A percentile compares a stretch with the other conserved stretches of the same genome.
These are phyloP conservation scores for Stachybotrys chartarum DNA, from an alignment of 2,329 filamentous ascomycete species.

Conservation along the genomic window DNA sequence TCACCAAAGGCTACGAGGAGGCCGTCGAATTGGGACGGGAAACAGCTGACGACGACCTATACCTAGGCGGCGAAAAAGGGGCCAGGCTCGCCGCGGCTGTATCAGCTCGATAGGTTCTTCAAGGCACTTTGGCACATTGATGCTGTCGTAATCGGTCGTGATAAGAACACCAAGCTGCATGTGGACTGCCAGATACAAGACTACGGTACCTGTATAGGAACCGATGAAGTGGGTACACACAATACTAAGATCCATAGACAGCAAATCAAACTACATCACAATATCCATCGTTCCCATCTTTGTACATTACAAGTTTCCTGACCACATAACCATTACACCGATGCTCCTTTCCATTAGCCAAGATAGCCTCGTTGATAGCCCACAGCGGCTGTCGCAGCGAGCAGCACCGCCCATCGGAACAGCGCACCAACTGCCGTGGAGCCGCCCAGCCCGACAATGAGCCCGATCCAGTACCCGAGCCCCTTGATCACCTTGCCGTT, in stretches of 20 bases:
- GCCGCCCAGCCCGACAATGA: conserved; percentile 46
- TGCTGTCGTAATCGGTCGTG: no score
- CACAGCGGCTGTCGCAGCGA: conserved; percentile 30
- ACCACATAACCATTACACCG: background rate
- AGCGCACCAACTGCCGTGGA: conserved; percentile 41
- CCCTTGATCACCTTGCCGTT: conserved; percentile 45
- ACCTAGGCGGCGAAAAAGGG: conserved; percentile 52
- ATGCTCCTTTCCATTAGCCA: conserved; percentile 19
- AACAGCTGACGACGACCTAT: conserved; percentile 51
- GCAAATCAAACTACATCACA: background rate
- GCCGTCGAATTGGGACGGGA: conserved; percentile 67
- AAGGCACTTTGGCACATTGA: no score
- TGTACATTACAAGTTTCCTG: no score
- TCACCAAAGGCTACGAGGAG: conserved; percentile 74
- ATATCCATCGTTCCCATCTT: no score
- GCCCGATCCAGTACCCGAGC: conserved; percentile 44
- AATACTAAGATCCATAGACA: no score
- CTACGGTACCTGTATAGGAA: no score
- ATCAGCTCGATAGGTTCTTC: conserved; percentile 13
- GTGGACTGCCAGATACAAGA: no score
- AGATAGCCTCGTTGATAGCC: conserved; percentile 25
- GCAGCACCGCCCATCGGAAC: conserved; percentile 38
- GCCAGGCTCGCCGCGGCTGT: conserved; percentile 38
- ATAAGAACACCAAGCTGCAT: no score
- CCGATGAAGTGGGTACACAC: no score